Conservation (phyloP, 495 filamentous ascomycete species). For the Aspergillus carlsbadensis region DNA sequence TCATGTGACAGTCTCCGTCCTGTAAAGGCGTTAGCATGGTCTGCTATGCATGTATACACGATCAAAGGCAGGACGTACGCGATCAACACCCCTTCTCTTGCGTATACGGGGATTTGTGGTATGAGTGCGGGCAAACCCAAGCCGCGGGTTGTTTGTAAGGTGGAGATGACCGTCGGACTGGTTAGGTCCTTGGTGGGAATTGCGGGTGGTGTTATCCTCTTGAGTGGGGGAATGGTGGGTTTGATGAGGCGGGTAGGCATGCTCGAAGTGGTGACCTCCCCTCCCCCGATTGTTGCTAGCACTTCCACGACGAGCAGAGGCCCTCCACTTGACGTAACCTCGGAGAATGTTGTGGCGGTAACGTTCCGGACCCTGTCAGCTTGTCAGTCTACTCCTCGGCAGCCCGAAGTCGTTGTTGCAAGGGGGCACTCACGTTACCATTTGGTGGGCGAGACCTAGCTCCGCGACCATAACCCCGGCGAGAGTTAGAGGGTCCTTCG, state of each 20-base stretch:
- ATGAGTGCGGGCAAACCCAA: too few relatives aligned
- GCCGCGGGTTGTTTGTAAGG: background rate
- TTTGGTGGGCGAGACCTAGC: too few relatives aligned
- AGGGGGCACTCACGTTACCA: too few relatives aligned
- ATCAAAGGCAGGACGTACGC: background rate
- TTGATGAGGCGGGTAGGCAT: background rate
- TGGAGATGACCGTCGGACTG: too few relatives aligned
- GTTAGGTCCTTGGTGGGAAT: too few relatives aligned
- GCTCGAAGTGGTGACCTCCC: background rate
- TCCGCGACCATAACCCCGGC: background rate
- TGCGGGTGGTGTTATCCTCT: too few relatives aligned
- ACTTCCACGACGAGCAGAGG: background rate
- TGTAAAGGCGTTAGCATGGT: too few relatives aligned
- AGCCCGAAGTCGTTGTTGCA: too few relatives aligned
- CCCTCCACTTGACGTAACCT: background rate
- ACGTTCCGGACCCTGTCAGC: background rate
- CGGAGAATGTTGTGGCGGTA: background rate
- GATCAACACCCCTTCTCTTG: background rate
- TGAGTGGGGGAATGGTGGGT: too few relatives aligned
- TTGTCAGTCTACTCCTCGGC: background rate
- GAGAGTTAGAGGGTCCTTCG: background rate
- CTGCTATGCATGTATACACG: too few relatives aligned
- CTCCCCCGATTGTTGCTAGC: background rate
- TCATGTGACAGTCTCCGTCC: too few relatives aligned
- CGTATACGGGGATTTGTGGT: background rate